phyloP scores from a whole-genome alignment of 2,329 filamentous ascomycete species.

The Aspergillus tamarii region DNA sequence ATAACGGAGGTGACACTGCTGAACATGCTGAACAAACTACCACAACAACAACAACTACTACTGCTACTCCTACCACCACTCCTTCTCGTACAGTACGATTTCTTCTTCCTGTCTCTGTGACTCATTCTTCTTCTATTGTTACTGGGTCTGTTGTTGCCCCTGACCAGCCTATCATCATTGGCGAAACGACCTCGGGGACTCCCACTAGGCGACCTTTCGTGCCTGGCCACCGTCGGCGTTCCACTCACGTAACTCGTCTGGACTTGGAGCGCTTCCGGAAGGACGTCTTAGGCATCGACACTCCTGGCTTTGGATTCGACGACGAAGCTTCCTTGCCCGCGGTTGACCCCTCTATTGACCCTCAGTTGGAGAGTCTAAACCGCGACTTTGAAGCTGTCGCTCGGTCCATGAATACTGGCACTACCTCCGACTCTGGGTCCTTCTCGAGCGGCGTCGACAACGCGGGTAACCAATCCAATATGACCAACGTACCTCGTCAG shows the following conservation, averaged over 20 bases:
- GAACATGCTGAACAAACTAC: background rate
- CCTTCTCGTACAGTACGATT: background rate
- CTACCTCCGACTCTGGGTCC: slow-evolving; percentile 32
- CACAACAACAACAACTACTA: no score
- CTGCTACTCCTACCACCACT: background rate
- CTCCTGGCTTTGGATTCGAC: slow-evolving; percentile 33
- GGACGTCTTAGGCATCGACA: slow-evolving; percentile 39
- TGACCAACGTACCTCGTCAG: slow-evolving; percentile 38
- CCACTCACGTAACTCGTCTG: slow-evolving; percentile 44
- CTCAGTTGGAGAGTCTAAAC: slow-evolving; percentile 39
- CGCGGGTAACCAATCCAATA: slow-evolving; percentile 32
- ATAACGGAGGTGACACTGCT: background rate
- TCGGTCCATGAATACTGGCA: slow-evolving; percentile 42
- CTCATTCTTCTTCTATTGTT: background rate
- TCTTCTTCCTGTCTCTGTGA: background rate
- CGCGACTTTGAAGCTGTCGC: slow-evolving; percentile 37
- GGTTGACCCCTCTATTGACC: slow-evolving; percentile 27
- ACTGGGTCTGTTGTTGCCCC: background rate
- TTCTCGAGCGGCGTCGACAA: slow-evolving; percentile 39
- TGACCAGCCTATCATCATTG: slow-evolving; percentile 34
- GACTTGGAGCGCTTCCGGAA: slow-evolving; percentile 43
- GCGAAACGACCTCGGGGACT: slow-evolving; percentile 28
- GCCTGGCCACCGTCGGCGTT: slow-evolving; percentile 46
- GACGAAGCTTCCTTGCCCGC: slow-evolving; percentile 31
- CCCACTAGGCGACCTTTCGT: slow-evolving; percentile 38